These are phyloP conservation scores for Serendipita indica DNA, from an alignment of 768 basidiomycete genomes.

Conservation along the genomic window DNA sequence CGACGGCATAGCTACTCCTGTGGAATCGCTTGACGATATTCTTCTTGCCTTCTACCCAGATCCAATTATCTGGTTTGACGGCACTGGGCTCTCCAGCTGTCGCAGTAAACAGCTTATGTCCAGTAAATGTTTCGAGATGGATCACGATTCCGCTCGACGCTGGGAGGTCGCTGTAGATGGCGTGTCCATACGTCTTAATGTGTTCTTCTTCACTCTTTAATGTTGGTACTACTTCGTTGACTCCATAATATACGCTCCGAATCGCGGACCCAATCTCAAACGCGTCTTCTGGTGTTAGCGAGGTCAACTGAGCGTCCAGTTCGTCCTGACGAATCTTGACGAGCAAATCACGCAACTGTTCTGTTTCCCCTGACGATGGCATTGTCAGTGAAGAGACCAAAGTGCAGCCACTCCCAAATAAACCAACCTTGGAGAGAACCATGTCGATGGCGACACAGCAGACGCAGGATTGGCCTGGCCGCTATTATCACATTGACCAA, in stretches of 20 bases:
- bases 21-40: constrained; percentile 14
- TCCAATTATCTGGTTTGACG: constrained; percentile 14
- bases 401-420: neutral
- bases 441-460: neutral
- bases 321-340: constrained; percentile 11
- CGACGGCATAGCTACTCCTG: constrained; percentile 14
- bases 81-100: constrained; percentile 12
- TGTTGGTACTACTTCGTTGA: neutral
- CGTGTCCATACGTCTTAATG: constrained; percentile 4
- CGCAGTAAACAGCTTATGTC: constrained; percentile 13
- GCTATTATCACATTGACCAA: constrained; percentile 76
- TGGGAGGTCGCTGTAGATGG: neutral
- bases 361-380: neutral
- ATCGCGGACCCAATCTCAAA: constrained; percentile 13
- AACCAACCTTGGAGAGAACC: neutral
- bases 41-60: constrained; percentile 15
- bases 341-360: neutral
- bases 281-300: constrained; percentile 13
- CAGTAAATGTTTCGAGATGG: constrained; percentile 14
- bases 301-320: constrained; percentile 12
- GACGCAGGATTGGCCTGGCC: constrained; percentile 36
- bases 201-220: neutral
- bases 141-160: constrained; percentile 13
- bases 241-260: constrained; percentile 6
- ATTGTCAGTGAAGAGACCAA: neutral